Evolutionary conservation across 441 rosid genomes (phyloP), one percentile per base, ranked within the genome.

Genomic region (Euphorbia corollata): DNA sequence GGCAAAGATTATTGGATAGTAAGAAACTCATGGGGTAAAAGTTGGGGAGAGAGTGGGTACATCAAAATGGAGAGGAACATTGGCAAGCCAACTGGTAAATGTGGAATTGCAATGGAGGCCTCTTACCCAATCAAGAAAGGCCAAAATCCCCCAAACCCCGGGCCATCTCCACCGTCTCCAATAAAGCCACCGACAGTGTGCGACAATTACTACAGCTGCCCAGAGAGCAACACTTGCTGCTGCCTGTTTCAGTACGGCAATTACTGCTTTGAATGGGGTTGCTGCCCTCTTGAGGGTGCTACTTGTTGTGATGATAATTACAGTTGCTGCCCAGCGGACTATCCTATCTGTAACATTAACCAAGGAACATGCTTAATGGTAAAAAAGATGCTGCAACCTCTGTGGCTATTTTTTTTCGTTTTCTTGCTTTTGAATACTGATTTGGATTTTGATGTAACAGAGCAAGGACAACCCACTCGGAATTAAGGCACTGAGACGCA

Each of bases 81-180:
- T 50, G 75, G 58, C 10, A 70, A 60, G 1, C 58, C 70, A 23
- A 59, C 90, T 0, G 98, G 97, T 0, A 88, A 84, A 76, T 92
- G 98, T 74, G 98, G 98, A 55, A 92, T 92, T 69, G 96, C 94
- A 4, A 64, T 92, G 64, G 89, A 88, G 55, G 77, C 96, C 43
- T 92, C 98, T 12, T 92, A 90, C 72, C 97, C 98, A 0, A 70
- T 88, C 58, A 92, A 92, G 84, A 81, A 72, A 10, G 84, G 96
- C 58, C 80, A 71, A 60, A 92, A 92, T 70, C 98, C 96, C 1
- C 98, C 98, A 0, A 87, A 92, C 63, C 98, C 98, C 0, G 97
- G 96, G 1, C 98, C 98, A 0, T 86, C 97, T n/a, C 98, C 98
- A 0, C 98, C 98, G 8, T 80, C 97, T 62, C 97, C 97, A 10